A percentile compares a stretch with the other conserved stretches of the same genome.
Conservation (phyloP, 1,284 basidiomycete genomes). For the Austroboletus niveus region DNA sequence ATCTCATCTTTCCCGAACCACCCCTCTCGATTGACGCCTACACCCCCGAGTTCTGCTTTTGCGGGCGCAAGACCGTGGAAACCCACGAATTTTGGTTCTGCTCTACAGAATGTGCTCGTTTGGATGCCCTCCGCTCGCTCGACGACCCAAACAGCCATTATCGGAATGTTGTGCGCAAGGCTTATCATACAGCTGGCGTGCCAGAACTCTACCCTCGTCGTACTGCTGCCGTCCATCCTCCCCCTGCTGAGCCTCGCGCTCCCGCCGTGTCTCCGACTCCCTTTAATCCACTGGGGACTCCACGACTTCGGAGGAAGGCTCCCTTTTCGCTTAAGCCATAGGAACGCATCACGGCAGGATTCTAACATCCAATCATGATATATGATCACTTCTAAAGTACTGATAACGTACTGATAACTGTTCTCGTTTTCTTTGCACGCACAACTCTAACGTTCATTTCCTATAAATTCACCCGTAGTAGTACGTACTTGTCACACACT, state of each 20-base stretch:
- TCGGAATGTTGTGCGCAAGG: constrained; percentile 18
- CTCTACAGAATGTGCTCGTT: constrained; percentile 27
- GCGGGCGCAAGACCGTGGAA: constrained; percentile 20
- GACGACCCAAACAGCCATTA: constrained; percentile 22
- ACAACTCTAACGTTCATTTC: neutral
- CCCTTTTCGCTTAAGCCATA: too few relatives aligned
- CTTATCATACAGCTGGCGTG: constrained; percentile 7
- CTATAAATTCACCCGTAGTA: neutral
- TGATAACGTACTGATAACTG: too few relatives aligned
- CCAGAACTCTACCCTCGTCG: constrained; percentile 5
- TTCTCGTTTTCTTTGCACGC: neutral
- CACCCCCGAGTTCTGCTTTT: constrained; percentile 21
- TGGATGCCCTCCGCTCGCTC: constrained; percentile 29
- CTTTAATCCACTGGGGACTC: neutral
- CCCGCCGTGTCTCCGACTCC: neutral
- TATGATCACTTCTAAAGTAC: neutral
- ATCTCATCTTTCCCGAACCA: constrained; percentile 1
- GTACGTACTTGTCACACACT: too few relatives aligned
- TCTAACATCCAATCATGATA: neutral
- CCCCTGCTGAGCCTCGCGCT: neutral
- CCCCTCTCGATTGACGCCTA: constrained; percentile 14
- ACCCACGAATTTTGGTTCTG: constrained; percentile 32
- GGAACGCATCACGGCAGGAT: neutral
- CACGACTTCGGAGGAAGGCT: neutral
- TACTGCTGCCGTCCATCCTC: constrained; percentile 4